Evolutionary conservation across 2,329 filamentous ascomycete species (phyloP).

Genomic region (Aspergillus ruber): DNA sequence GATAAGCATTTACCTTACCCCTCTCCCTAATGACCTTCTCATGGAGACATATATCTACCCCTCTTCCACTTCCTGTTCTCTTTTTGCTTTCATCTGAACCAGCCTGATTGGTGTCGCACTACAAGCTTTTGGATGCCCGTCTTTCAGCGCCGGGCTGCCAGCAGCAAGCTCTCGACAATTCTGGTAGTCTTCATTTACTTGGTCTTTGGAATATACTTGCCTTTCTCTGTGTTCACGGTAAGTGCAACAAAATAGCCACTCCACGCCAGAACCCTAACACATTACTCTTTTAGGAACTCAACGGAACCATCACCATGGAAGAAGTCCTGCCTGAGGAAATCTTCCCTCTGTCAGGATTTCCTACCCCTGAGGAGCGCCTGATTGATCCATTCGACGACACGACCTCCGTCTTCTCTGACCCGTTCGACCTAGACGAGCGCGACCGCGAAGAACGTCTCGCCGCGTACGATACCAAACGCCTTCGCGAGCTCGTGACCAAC

Average conservation of each 20-base stretch:
- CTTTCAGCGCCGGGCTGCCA: neutral
- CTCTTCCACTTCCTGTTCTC: neutral
- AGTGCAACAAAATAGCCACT: too few species aligned
- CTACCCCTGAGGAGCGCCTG: neutral
- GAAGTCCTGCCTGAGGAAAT: neutral
- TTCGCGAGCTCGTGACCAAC: slow-evolving; percentile 3
- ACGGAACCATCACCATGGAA: neutral
- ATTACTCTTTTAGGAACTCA: neutral
- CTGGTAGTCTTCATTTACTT: neutral
- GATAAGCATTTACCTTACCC: neutral
- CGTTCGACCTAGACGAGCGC: neutral
- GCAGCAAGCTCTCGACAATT: neutral
- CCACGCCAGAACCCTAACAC: neutral
- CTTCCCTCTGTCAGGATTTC: neutral
- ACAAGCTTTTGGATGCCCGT: neutral
- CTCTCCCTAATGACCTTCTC: neutral
- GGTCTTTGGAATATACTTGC: too few species aligned
- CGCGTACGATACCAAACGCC: neutral
- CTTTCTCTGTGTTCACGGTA: too few species aligned
- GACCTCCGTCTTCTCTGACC: neutral
- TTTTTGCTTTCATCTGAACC: neutral
- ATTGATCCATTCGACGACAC: neutral
- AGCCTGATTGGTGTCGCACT: neutral
- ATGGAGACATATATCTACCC: neutral
- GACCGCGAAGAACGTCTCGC: neutral